phyloP scores from a whole-genome alignment of 1,284 basidiomycete species.

The Leccinum glutinopallens region DNA sequence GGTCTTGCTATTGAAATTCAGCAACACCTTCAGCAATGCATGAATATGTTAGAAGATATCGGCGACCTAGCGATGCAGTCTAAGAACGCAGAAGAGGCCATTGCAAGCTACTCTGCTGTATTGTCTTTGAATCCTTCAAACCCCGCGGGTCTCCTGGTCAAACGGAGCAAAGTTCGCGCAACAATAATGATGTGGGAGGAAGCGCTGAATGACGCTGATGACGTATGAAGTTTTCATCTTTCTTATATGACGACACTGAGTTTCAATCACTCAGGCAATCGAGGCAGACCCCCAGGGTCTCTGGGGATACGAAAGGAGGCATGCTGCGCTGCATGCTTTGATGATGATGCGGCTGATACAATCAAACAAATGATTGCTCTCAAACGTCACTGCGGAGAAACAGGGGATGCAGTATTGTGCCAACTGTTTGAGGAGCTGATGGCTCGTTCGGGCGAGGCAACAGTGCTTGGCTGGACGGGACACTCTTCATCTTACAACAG shows the following conservation, averaged over 20 bases:
- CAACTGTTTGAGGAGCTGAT: too few relatives aligned
- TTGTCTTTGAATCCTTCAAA: neutral
- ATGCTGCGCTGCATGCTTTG: neutral
- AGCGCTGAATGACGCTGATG: neutral
- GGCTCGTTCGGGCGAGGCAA: too few relatives aligned
- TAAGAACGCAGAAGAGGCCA: too few relatives aligned
- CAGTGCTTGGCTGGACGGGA: too few relatives aligned
- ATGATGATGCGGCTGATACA: neutral
- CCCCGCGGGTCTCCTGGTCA: neutral
- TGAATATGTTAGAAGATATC: too few relatives aligned
- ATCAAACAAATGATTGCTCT: neutral
- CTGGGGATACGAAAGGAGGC: neutral
- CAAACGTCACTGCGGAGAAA: too few relatives aligned
- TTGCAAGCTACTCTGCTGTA: neutral
- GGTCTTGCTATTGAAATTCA: neutral
- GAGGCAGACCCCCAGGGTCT: neutral
- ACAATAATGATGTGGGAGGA: neutral
- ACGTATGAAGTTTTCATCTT: neutral
- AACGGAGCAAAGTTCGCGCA: neutral
- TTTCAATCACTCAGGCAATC: neutral
- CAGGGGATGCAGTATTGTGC: too few relatives aligned
- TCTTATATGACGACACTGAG: neutral
- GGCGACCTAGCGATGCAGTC: too few relatives aligned
- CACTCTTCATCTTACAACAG: too few relatives aligned
- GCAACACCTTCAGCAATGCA: too few relatives aligned